A percentile compares a stretch with the other conserved stretches of the same genome.
Conservation (phyloP, 2,329 filamentous ascomycete species). For the Rhexocercosporidium sp. region DNA sequence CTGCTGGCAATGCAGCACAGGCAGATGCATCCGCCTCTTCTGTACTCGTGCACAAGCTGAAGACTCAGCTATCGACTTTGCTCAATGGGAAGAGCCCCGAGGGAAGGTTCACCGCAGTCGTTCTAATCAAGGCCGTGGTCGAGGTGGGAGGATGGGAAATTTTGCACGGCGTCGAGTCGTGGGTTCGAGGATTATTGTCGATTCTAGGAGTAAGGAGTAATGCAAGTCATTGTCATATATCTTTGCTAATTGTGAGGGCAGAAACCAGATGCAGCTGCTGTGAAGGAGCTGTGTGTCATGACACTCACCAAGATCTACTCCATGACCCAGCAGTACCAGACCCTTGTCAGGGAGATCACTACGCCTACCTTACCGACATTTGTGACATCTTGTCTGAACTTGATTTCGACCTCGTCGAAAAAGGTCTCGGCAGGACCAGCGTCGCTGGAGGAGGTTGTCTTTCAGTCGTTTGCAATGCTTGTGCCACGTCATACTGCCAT, state of each 20-base stretch:
- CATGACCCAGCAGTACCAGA: constrained; percentile 81
- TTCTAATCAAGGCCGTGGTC: constrained; percentile 79
- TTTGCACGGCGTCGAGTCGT: constrained; percentile 72
- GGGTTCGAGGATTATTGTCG: constrained; percentile 77
- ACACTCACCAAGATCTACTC: constrained; percentile 83
- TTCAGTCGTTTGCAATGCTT: constrained; percentile 73
- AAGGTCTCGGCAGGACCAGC: constrained; percentile 49
- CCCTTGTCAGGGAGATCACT: constrained; percentile 83
- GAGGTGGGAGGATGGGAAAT: constrained; percentile 87
- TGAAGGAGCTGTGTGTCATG: constrained; percentile 78
- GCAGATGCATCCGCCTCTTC: constrained; percentile 66
- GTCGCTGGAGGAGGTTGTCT: constrained; percentile 67
- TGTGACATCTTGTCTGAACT: constrained; percentile 72
- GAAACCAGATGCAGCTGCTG: constrained; percentile 78
- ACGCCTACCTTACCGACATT: constrained; percentile 81
- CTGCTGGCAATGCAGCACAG: constrained; percentile 64
- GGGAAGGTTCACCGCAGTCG: constrained; percentile 78
- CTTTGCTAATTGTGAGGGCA: constrained; percentile 43
- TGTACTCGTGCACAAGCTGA: constrained; percentile 80
- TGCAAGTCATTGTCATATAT: neutral
- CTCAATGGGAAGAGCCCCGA: constrained; percentile 77
- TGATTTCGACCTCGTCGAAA: constrained; percentile 55
- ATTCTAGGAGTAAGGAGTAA: constrained; percentile 66
- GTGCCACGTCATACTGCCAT: constrained; percentile 83
- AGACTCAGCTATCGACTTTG: constrained; percentile 76